These are phyloP conservation scores for Coccinonectria pachysandricola DNA, from an alignment of 2,329 filamentous ascomycete species.

Conservation along the genomic window DNA sequence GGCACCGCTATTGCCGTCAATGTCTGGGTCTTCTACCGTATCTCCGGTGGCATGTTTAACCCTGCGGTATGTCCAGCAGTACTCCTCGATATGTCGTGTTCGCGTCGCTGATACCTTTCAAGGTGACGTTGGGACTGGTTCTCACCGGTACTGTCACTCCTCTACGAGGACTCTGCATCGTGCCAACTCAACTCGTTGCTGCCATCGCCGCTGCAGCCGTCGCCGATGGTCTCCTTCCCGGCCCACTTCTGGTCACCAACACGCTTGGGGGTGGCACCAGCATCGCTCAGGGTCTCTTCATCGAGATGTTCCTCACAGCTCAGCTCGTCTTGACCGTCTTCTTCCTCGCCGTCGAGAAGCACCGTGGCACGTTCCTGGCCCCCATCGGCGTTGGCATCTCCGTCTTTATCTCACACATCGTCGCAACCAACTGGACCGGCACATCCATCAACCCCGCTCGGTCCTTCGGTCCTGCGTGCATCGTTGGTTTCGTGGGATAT, in stretches of 20 bases:
- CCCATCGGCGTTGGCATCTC: conserved; percentile 63
- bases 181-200: conserved; percentile 47
- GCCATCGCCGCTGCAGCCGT: conserved; percentile 50
- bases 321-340: conserved; percentile 55
- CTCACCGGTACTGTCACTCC: conserved; percentile 47
- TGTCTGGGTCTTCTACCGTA: conserved; percentile 47
- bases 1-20: conserved; percentile 41
- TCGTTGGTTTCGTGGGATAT: conserved; percentile 32
- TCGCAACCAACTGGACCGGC: conserved; percentile 36
- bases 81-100: conserved; percentile 1
- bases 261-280: conserved; percentile 40
- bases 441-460: conserved; percentile 41
- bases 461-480: conserved; percentile 38
- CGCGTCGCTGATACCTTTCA: background rate
- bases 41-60: conserved; percentile 43
- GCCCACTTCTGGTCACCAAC: conserved; percentile 44
- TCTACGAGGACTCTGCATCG: conserved; percentile 39
- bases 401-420: conserved; percentile 50
- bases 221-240: conserved; percentile 47
- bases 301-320: conserved; percentile 56
- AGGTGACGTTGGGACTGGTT: conserved; percentile 49
- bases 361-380: conserved; percentile 60
- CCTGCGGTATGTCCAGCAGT: conserved; percentile 31
- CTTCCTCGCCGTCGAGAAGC: conserved; percentile 65
- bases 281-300: conserved; percentile 49